Evolutionary conservation across 2,329 filamentous ascomycete genomes (phyloP), one percentile per base, ranked within the genome.

Genomic region (Colletotrichum brevisporum): DNA sequence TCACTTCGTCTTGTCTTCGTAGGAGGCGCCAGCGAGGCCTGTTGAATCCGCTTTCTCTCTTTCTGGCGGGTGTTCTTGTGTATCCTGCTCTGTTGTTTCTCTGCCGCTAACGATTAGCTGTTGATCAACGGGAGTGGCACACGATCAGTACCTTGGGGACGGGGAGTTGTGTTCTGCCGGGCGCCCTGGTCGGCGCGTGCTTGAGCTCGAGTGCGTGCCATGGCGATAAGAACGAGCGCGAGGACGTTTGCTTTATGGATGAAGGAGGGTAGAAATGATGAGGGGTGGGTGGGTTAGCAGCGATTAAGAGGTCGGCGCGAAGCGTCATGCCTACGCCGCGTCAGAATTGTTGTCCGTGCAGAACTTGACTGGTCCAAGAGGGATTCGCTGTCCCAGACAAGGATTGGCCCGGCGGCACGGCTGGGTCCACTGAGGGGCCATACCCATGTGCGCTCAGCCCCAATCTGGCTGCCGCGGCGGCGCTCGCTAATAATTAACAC

Each of bases 51-150:
- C 39, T 57, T 57, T 10, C 41, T 57, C 10, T 39, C 54, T 57
- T 47, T 45, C 39, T 57, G 54, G 54, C 54, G 15, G 54, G 21
- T 57, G 54, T 57, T 57, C 54, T 47, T 57, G 21, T 6, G 41
- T 47, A 57, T 47, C 13, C 54, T 57, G 41, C 41, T 57, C 54
- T 57, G 41, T 15, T 57, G 54, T 47, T 57, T 57, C 41, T 57
- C 39, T 47, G 39, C 54, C 45, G 53, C 18, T 57, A 10, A 16
- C 21, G 21, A 47, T 57, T 47, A 57, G 54, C 54, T 57, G 54
- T 45, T 57, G 6, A 57, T 57, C 15, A 43, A 47, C 31, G 13
- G 41, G n/a, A 3, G 41, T 57, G 6, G 55, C 18, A 31, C 15
- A 27, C 18, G 12, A 27, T 2, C n/a, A 45, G 6, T 57, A 48